Evolutionary conservation across 2,329 filamentous ascomycete genomes (phyloP).

Genomic region (Hymenoscyphus infarciens): DNA sequence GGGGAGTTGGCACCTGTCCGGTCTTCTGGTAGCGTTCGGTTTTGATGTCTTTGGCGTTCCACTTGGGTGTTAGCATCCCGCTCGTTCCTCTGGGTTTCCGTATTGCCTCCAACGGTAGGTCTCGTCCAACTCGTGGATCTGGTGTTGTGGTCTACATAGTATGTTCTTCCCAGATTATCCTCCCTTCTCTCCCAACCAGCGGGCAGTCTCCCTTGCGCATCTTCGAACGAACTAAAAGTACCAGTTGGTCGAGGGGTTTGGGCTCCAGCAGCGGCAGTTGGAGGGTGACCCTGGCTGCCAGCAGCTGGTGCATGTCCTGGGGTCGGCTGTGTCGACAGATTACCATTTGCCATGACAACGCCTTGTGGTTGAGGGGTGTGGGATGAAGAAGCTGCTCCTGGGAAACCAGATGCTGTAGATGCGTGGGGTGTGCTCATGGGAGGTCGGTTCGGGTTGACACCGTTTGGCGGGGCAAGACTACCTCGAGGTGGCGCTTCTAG

Average conservation of each 20-base stretch:
- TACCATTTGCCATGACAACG: slow-evolving; percentile 33
- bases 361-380: slow-evolving; percentile 29
- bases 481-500: slow-evolving; percentile 64
- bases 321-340: slow-evolving; percentile 30
- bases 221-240: slow-evolving; percentile 88
- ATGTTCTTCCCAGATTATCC: slow-evolving; percentile 90
- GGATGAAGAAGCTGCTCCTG: slow-evolving; percentile 38
- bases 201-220: slow-evolving; percentile 87
- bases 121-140: slow-evolving; percentile 95
- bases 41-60: slow-evolving; percentile 90
- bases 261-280: slow-evolving; percentile 27
- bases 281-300: slow-evolving; percentile 30
- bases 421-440: slow-evolving; percentile 34
- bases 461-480: slow-evolving; percentile 31
- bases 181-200: slow-evolving; percentile 94
- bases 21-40: slow-evolving; percentile 92
- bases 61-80: slow-evolving; percentile 89
- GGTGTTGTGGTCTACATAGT: slow-evolving; percentile 98
- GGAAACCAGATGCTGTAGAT: slow-evolving; percentile 29
- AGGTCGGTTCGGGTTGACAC: slow-evolving; percentile 32
- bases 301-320: slow-evolving; percentile 36
- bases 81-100: slow-evolving; percentile 71
- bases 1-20: slow-evolving; percentile 91
- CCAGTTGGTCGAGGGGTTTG: slow-evolving; percentile 34
- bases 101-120: slow-evolving; percentile 74